phyloP scores from a whole-genome alignment of 805 yeast genomes.

The Cyberlindnera japonica region DNA sequence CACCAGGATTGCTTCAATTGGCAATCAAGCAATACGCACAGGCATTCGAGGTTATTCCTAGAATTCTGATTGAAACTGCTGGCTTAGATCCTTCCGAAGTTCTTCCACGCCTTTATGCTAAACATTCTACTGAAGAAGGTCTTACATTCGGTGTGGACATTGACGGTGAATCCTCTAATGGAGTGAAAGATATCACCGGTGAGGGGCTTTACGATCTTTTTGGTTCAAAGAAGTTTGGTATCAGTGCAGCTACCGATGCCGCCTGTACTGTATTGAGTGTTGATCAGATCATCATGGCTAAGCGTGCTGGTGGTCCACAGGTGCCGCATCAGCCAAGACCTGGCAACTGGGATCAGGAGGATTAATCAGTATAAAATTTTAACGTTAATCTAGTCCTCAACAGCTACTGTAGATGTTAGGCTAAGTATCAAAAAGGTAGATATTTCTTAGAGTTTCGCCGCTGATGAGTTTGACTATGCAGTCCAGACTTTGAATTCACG shows the following conservation, averaged over 20 bases:
- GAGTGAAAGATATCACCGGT: conserved; percentile 65
- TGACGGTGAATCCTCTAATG: conserved; percentile 65
- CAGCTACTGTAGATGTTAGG: no score
- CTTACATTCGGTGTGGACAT: conserved; percentile 65
- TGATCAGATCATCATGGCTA: conserved; percentile 98
- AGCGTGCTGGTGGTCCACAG: conserved; percentile 98
- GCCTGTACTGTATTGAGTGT: conserved; percentile 86
- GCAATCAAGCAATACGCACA: conserved; percentile 93
- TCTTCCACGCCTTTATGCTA: conserved; percentile 84
- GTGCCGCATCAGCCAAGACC: conserved; percentile 79
- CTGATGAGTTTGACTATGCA: no score
- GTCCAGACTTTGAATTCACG: no score
- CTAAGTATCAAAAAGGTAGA: no score
- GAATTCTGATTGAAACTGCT: conserved; percentile 89
- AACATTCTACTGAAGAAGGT: conserved; percentile 56
- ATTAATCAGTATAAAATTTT: conserved; percentile 34
- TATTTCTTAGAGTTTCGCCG: no score
- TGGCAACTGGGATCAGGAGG: conserved; percentile 96
- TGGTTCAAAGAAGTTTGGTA: conserved; percentile 79
- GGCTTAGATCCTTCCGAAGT: conserved; percentile 89
- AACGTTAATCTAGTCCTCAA: no score
- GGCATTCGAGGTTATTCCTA: conserved; percentile 92
- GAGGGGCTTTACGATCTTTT: conserved; percentile 76
- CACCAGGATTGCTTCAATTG: conserved; percentile 88
- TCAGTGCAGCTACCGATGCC: conserved; percentile 92